A percentile compares a stretch with the other conserved stretches of the same genome.
Evolutionary conservation across 2,329 filamentous ascomycete genomes (phyloP).

Genomic region (Clonostachys rosea): DNA sequence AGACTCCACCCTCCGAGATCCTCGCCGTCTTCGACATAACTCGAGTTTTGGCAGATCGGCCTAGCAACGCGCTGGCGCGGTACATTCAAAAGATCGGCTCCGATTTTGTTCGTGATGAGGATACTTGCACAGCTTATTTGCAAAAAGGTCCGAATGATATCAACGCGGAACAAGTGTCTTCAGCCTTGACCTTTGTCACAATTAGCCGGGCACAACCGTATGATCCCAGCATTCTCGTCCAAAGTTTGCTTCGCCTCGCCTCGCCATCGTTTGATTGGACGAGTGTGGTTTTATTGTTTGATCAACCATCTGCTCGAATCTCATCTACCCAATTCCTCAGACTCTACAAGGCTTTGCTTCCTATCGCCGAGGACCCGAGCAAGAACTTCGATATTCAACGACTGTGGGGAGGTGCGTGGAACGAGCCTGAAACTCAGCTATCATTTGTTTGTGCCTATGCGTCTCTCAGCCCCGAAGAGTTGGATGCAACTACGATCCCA

Average conservation of each 20-base stretch:
- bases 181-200: constrained; percentile 65
- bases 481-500: constrained; percentile 83
- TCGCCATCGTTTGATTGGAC: constrained; percentile 63
- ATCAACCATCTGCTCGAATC: constrained; percentile 71
- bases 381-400: constrained; percentile 72
- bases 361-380: constrained; percentile 55
- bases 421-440: constrained; percentile 79
- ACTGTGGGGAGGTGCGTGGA: constrained; percentile 89
- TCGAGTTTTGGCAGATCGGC: constrained; percentile 57
- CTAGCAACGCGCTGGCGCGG: constrained; percentile 53
- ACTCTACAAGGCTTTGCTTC: constrained; percentile 74
- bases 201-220: constrained; percentile 52
- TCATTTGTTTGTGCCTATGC: constrained; percentile 91
- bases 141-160: constrained; percentile 40
- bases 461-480: constrained; percentile 66
- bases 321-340: constrained; percentile 76
- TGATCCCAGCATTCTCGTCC: constrained; percentile 51
- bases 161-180: constrained; percentile 76
- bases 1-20: constrained; percentile 65
- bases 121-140: constrained; percentile 54
- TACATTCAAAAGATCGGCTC: constrained; percentile 72
- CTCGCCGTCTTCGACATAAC: constrained; percentile 66
- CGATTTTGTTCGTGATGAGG: constrained; percentile 70
- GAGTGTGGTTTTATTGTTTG: constrained; percentile 73
- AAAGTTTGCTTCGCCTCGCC: constrained; percentile 58